These are phyloP conservation scores for Juglanconis sp. DNA, from an alignment of 2,329 filamentous ascomycete species.

Conservation along the genomic window DNA sequence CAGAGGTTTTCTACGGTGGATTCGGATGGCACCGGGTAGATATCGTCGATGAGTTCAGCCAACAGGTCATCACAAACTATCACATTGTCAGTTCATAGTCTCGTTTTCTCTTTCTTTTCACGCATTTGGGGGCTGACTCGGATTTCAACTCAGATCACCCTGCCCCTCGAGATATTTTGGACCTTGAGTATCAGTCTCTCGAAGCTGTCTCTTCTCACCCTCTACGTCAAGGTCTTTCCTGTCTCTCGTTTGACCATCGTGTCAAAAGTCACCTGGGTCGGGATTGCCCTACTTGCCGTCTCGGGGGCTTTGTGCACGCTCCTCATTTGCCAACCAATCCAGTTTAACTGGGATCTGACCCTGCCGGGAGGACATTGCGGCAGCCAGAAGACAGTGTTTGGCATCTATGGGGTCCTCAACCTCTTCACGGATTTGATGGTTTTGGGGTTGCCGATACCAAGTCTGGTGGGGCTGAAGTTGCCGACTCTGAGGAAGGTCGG, in stretches of 20 bases:
- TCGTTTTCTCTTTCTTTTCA: neutral
- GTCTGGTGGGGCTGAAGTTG: constrained; percentile 6
- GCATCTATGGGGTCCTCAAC: constrained; percentile 13
- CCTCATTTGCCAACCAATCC: constrained; percentile 20
- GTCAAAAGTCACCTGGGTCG: constrained; percentile 18
- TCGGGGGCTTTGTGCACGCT: constrained; percentile 20
- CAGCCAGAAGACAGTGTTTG: constrained; percentile 18
- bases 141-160: neutral
- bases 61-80: constrained; percentile 3
- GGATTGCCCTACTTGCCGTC: constrained; percentile 19
- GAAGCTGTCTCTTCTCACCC: constrained; percentile 10
- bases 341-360: constrained; percentile 27
- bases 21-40: constrained; percentile 11
- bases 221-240: constrained; percentile 13
- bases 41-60: neutral
- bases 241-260: constrained; percentile 1
- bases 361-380: constrained; percentile 18
- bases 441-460: constrained; percentile 6
- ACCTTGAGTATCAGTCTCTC: constrained; percentile 13
- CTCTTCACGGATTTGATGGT: constrained; percentile 12
- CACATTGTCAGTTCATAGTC: neutral
- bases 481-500: constrained; percentile 1
- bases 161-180: constrained; percentile 12
- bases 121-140: neutral
- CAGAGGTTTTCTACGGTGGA: constrained; percentile 7